phyloP scores from a whole-genome alignment of 148 eudicot species.

The Spergularia marina region DNA sequence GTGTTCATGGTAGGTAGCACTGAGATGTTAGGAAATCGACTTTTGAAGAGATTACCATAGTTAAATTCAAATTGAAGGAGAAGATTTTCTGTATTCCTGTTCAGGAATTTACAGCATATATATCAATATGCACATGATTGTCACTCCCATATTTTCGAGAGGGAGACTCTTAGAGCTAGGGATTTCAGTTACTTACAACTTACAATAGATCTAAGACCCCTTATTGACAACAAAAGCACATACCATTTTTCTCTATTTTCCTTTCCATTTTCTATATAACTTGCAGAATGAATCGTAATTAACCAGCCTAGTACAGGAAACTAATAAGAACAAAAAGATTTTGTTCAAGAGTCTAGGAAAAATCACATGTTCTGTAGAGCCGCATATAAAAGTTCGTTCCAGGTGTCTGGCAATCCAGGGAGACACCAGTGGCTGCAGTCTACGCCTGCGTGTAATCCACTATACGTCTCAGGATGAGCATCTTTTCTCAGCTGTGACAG shows the following conservation, averaged over 20 bases:
- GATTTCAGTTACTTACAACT: constrained; percentile 17
- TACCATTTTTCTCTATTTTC: neutral
- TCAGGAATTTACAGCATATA: constrained; percentile 20
- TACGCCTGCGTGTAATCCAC: constrained; percentile 47
- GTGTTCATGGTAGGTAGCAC: neutral
- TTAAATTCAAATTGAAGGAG: constrained; percentile 1
- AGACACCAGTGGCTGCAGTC: constrained; percentile 91
- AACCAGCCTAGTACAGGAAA: constrained; percentile 4
- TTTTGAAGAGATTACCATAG: neutral
- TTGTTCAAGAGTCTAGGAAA: constrained; percentile 26
- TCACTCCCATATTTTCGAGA: constrained; percentile 17
- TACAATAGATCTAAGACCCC: constrained; percentile 13
- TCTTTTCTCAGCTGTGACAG: constrained; percentile 75
- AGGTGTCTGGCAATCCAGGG: constrained; percentile 78
- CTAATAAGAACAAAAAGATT: constrained; percentile 31
- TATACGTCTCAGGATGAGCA: constrained; percentile 63
- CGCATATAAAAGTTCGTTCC: constrained; percentile 61
- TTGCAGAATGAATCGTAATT: constrained; percentile 16
- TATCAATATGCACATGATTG: constrained; percentile 25
- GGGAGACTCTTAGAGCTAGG: constrained; percentile 17
- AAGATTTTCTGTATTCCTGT: constrained; percentile 15
- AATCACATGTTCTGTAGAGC: constrained; percentile 35
- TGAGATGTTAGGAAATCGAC: neutral
- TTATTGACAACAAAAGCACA: constrained; percentile 17
- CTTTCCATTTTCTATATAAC: constrained; percentile 14